Conservation (phyloP, 176 grass and related monocot genomes). For the Chloris gayana region DNA sequence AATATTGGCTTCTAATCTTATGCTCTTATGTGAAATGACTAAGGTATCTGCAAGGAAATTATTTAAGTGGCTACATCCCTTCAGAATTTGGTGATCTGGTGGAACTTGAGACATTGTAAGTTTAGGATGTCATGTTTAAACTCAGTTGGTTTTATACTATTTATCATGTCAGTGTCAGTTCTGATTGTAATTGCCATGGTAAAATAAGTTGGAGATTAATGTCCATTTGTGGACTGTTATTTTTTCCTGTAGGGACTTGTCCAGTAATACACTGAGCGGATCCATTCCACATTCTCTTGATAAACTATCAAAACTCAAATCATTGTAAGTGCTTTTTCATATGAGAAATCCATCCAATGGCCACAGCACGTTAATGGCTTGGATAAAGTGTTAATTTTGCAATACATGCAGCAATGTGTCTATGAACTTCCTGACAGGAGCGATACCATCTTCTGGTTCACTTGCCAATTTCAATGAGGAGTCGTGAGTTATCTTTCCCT, state of each 20-base stretch:
- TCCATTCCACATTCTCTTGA: conserved; percentile 81
- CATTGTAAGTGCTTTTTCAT: conserved; percentile 75
- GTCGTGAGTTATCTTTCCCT: conserved; percentile 72
- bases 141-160: neutral
- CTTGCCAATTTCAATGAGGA: conserved; percentile 84
- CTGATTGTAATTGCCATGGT: neutral
- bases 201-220: conserved; percentile 9
- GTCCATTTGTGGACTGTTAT: conserved; percentile 4
- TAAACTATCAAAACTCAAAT: conserved; percentile 76
- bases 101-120: conserved; percentile 81
- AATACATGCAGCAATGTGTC: conserved; percentile 86
- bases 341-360: conserved; percentile 25
- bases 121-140: conserved; percentile 37
- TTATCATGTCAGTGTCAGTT: conserved; percentile 25
- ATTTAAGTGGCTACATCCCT: conserved; percentile 92
- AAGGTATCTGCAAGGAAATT: conserved; percentile 94
- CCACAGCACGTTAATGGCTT: neutral
- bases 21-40: conserved; percentile 46
- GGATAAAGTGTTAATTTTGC: conserved; percentile 17
- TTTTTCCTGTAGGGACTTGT: conserved; percentile 72
- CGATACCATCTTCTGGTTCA: conserved; percentile 70
- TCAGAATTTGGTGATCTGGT: conserved; percentile 80
- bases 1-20: neutral
- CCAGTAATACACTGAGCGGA: conserved; percentile 96
- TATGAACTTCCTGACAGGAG: conserved; percentile 97